Evolutionary conservation across 2,329 filamentous ascomycete species (phyloP), one percentile per base, ranked within the genome.

Genomic region (Trichoderma harzianum): DNA sequence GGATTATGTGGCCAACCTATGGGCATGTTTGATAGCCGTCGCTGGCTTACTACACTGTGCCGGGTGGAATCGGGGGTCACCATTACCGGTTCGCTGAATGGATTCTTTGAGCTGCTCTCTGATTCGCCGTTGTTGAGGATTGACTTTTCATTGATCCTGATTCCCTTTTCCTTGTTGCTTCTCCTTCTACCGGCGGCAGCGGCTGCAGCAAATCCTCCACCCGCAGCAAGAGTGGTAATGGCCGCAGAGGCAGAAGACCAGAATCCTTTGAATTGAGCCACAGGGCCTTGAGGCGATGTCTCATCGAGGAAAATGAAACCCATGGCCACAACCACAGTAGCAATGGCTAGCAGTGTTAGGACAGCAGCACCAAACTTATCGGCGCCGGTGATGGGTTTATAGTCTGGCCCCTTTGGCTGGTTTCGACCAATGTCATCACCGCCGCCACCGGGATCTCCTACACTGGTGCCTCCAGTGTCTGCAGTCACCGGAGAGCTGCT

Each of bases 351-450:
- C 1, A 88, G 79, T 1, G 92, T 95, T 65, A 85, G 74, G 72
- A 94, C 87, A 12, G 88, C 88, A 47, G 92, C 92, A 12, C 92
- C 93, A 7, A 88, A 91, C 73, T 84, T 88, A 77, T 95, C 92
- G 8, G 85, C 89, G 1, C 84, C 84, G 3, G 87, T 88, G 24
- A 83, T 78, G 30, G 76, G 74, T 24, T 72, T 72, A 62, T 76
- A 79, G 53, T 72, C 74, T 34, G 67, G 76, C 14, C 77, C 75
- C 16, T 60, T 67, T 62, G 70, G 80, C 70, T 76, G 74, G 14
- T 78, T 79, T n/a, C 82, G 79, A 60, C 81, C 85, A 51, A 82
- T 82, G 74, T 87, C 86, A 24, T 80, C 79, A 8, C 85, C 83
- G 51, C 86, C 86, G 8, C 82, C 83, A 6, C 78, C 78, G 3